These are phyloP conservation scores for Pulveroboletus frians DNA, from an alignment of 768 basidiomycete genomes.

Conservation along the genomic window DNA sequence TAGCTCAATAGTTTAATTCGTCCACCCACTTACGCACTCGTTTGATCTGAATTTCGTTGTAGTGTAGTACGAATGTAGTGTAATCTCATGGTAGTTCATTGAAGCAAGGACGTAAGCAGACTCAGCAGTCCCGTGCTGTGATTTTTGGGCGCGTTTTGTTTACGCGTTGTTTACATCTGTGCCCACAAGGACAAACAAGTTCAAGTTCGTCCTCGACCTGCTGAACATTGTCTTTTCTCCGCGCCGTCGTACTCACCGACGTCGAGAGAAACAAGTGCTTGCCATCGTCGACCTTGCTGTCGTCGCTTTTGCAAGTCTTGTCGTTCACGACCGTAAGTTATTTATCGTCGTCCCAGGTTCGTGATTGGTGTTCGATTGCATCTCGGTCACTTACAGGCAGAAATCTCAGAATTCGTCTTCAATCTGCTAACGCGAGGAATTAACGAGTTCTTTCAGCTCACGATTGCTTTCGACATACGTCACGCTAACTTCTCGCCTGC, in stretches of 20 bases:
- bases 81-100: neutral
- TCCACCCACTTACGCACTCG: neutral
- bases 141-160: conserved; percentile 23
- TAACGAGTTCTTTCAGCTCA: conserved; percentile 24
- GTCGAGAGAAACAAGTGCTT: conserved; percentile 17
- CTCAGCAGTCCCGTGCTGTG: conserved; percentile 21
- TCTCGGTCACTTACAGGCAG: neutral
- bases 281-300: conserved; percentile 17
- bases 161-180: conserved; percentile 27
- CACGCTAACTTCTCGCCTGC: conserved; percentile 11
- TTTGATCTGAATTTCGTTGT: neutral
- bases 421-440: conserved; percentile 19
- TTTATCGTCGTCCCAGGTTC: conserved; percentile 19
- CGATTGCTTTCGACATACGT: conserved; percentile 17
- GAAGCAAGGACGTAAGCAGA: neutral
- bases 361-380: neutral
- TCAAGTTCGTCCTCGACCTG: conserved; percentile 21
- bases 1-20: neutral
- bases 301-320: conserved; percentile 17
- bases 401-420: conserved; percentile 9
- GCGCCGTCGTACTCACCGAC: conserved; percentile 17
- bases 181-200: conserved; percentile 32
- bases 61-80: neutral
- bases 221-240: conserved; percentile 11
- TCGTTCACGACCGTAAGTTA: conserved; percentile 24